A percentile compares a stretch with the other conserved stretches of the same genome.
phyloP scores from a whole-genome alignment of 306 rosid genomes.

The Alnus rubra region DNA sequence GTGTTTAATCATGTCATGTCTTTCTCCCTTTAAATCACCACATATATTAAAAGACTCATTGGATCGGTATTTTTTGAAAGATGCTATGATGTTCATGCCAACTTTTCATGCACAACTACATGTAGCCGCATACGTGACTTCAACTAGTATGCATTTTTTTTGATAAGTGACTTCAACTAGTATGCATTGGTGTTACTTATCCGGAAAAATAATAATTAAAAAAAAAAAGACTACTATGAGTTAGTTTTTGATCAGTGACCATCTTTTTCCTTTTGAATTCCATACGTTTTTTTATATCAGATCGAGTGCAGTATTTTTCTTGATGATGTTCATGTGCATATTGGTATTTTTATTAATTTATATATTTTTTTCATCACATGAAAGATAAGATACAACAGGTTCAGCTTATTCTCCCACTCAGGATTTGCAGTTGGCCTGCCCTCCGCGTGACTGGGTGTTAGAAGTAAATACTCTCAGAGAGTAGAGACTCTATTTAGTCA shows the following conservation, averaged over 20 bases:
- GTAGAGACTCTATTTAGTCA: too few species aligned
- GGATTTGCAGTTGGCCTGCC: too few species aligned
- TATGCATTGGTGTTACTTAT: background rate
- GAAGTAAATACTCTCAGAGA: too few species aligned
- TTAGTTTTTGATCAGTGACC: background rate
- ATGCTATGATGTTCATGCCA: background rate
- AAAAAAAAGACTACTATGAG: too few species aligned
- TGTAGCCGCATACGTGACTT: background rate
- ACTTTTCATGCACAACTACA: background rate
- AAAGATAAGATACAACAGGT: conserved; percentile 11
- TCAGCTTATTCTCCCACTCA: background rate
- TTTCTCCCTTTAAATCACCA: background rate
- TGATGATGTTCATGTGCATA: background rate
- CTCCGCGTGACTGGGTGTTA: too few species aligned
- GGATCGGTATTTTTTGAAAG: background rate
- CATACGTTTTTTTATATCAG: too few species aligned
- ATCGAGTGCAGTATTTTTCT: background rate
- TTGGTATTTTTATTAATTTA: background rate
- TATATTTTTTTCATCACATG: conserved; percentile 15
- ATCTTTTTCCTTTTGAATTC: background rate
- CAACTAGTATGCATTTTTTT: background rate
- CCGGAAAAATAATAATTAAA: background rate
- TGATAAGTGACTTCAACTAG: too few species aligned
- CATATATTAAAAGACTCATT: background rate
- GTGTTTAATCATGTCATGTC: background rate